These are phyloP conservation scores for Xerocomus brunneocitrinus DNA, from an alignment of 768 basidiomycete genomes.

Conservation along the genomic window DNA sequence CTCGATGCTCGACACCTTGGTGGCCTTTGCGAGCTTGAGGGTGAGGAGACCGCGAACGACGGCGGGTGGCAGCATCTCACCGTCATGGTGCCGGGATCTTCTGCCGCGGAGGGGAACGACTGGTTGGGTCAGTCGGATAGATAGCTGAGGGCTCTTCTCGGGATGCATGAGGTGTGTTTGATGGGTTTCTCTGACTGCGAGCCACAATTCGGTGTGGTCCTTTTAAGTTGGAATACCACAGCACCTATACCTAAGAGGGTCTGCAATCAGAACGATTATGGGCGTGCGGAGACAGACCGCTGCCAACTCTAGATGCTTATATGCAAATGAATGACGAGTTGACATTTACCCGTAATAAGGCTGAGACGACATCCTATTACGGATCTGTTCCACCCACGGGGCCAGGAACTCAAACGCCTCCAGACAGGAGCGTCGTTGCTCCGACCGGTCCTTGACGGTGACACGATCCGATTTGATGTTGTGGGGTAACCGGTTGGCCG, in stretches of 20 bases:
- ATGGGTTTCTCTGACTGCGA: neutral
- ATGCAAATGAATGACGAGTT: neutral
- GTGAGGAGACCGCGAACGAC: constrained; percentile 64
- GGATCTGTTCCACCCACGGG: neutral
- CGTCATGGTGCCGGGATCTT: constrained; percentile 15
- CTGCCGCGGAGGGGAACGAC: constrained; percentile 61
- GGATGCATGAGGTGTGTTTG: constrained; percentile 7
- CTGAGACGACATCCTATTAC: neutral
- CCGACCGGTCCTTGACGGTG: neutral
- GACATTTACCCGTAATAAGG: neutral
- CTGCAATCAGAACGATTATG: neutral
- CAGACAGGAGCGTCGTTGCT: neutral
- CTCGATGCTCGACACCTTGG: constrained; percentile 80
- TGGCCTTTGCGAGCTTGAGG: constrained; percentile 67
- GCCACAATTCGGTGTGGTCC: neutral
- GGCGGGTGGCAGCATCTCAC: constrained; percentile 49
- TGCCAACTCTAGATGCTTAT: neutral
- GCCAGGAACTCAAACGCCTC: neutral
- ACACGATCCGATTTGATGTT: neutral
- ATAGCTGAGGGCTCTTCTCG: constrained; percentile 39
- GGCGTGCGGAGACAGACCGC: neutral
- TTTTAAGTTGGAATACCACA: constrained; percentile 1
- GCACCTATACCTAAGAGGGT: neutral
- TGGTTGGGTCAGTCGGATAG: constrained; percentile 66
- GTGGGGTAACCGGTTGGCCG: neutral